Evolutionary conservation across 768 basidiomycete species (phyloP), one percentile per base, ranked within the genome.

Genomic region (Leccinum uliginosum): DNA sequence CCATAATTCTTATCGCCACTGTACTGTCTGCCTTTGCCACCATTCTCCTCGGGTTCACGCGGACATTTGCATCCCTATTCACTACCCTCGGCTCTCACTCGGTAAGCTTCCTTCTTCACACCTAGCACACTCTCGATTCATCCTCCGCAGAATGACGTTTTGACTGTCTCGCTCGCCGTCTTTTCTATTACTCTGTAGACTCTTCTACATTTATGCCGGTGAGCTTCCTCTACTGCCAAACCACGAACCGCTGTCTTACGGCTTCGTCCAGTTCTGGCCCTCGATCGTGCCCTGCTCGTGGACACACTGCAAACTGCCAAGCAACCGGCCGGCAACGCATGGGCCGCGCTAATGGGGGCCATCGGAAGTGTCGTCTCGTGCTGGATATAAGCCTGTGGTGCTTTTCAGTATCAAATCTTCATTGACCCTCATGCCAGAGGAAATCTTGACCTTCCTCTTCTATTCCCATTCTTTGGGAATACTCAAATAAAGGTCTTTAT

Each of bases 301-400:
- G 95, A 98, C 67, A 89, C 82, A 0, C 71, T 96, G 4, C 87
- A 93, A 0, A 75, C 88, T 0, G 68, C 80, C 1, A 76, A 83
- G 24, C 95, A 98, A 69, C 84, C 93, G 7, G 76, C 81, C 9
- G 94, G 90, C 1, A 97, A 95, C 67, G 95, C 95, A 0, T 98
- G 95, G 95, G 95, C 93, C 1, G 92, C 91, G 1, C 77, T 88
- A n/a, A 95, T 97, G 92, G 74, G 89, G 46, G 91, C 91, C 1
- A 65, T 94, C 26, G 95, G 95, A 11, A 85, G 89, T 54, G 86
- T 96, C 0, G 75, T 85, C 2, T 94, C 93, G 0, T 96, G 93
- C 71, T 96, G 90, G 65, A 78, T 91, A 93, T 94, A 62, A 62
- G 90, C 32, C 54, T 7, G 3, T 30, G 19, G 46, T 14, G 2